Evolutionary conservation across 2,329 filamentous ascomycete species (phyloP).

Genomic region (Cladophialophora carrionii): DNA sequence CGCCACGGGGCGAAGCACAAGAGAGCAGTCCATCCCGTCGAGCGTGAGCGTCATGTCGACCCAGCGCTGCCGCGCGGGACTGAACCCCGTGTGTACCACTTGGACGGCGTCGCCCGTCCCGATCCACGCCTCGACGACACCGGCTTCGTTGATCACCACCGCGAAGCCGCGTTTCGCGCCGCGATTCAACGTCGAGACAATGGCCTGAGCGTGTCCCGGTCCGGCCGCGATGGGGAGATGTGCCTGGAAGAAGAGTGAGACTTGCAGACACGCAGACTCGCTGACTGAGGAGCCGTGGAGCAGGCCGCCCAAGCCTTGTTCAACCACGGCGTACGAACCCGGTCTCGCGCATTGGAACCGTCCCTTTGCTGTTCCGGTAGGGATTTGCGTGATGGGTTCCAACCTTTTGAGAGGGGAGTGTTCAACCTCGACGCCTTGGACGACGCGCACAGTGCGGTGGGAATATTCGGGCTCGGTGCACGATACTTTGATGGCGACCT

Average conservation of each 20-base stretch:
- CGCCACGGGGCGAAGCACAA: constrained; percentile 8
- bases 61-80: constrained; percentile 19
- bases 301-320: not conserved
- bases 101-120: constrained; percentile 20
- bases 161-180: constrained; percentile 24
- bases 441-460: constrained; percentile 26
- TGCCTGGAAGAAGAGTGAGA: constrained; percentile 27
- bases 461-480: constrained; percentile 31
- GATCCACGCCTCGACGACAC: constrained; percentile 20
- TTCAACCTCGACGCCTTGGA: constrained; percentile 23
- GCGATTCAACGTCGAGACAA: constrained; percentile 26
- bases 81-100: constrained; percentile 17
- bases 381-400: constrained; percentile 21
- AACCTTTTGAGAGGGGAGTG: constrained; percentile 12
- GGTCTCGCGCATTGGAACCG: constrained; percentile 22
- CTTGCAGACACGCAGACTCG: constrained; percentile 8
- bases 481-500: constrained; percentile 29
- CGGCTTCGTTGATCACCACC: constrained; percentile 17
- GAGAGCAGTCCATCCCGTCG: constrained; percentile 2
- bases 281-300: too few relatives aligned
- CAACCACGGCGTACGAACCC: constrained; percentile 27
- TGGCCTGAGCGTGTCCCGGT: constrained; percentile 18
- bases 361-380: constrained; percentile 16
- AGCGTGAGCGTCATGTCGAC: constrained; percentile 14
- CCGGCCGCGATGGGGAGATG: constrained; percentile 8